Conservation (phyloP, 495 filamentous ascomycete genomes). For the Oidiodendron maius region DNA sequence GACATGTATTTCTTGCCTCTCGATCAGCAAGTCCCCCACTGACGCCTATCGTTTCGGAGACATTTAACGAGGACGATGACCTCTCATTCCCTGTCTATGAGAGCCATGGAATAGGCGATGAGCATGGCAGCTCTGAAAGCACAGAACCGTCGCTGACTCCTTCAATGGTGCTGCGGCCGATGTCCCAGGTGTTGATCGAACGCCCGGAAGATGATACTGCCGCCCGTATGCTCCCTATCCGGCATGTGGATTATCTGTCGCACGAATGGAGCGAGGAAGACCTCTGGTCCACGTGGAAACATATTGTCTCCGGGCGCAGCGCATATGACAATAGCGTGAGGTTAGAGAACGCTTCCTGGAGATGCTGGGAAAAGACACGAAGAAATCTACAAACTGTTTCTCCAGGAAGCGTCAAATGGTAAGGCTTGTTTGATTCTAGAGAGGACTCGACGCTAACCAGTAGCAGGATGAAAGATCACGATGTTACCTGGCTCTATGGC, state of each 20-base stretch:
- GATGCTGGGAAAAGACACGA: slow-evolving; percentile 93
- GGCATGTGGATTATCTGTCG: slow-evolving; percentile 94
- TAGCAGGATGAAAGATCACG: slow-evolving; percentile 89
- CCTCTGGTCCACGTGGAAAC: slow-evolving; percentile 96
- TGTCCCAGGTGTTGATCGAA: slow-evolving; percentile 34
- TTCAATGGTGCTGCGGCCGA: slow-evolving; percentile 20
- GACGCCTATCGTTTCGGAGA: neutral
- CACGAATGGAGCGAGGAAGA: slow-evolving; percentile 96
- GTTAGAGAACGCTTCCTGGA: slow-evolving; percentile 95
- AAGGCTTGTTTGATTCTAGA: neutral
- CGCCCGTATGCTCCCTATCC: slow-evolving; percentile 68
- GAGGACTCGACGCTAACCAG: slow-evolving; percentile 4
- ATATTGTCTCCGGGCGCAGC: slow-evolving; percentile 72
- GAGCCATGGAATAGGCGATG: neutral
- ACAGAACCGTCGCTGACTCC: neutral
- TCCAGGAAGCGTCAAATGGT: slow-evolving; percentile 24
- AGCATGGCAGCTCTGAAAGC: neutral
- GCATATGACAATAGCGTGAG: slow-evolving; percentile 75
- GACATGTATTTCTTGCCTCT: neutral
- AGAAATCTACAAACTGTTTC: slow-evolving; percentile 71
- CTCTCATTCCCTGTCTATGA: neutral
- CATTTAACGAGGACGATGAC: neutral
- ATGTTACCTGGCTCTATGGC: slow-evolving; percentile 97
- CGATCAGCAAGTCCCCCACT: neutral
- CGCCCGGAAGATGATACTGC: slow-evolving; percentile 79